Conservation (phyloP, 2,329 filamentous ascomycete genomes). For the Monilinia polystroma region DNA sequence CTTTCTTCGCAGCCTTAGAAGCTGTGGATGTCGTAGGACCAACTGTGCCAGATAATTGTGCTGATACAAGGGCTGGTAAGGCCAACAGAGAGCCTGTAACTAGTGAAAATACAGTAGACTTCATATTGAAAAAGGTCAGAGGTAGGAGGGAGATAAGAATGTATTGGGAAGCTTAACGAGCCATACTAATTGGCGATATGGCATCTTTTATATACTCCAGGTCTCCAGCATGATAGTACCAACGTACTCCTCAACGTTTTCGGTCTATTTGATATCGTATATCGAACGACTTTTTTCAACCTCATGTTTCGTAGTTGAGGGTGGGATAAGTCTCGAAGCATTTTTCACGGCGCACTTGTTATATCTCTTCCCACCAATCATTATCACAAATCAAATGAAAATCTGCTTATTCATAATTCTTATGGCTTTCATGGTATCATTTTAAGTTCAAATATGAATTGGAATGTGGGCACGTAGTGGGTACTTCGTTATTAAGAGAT, state of each 20-base stretch:
- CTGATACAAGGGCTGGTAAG: conserved; percentile 24
- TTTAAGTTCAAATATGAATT: too few relatives aligned
- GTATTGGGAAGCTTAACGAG: not conserved
- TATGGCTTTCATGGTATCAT: too few relatives aligned
- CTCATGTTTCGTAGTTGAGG: not conserved
- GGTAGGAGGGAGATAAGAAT: not conserved
- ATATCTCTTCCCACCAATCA: not conserved
- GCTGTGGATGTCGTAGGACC: conserved; percentile 34
- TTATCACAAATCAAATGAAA: not conserved
- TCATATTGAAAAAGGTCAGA: conserved; percentile 24
- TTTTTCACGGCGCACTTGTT: too few relatives aligned
- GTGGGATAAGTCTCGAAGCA: not conserved
- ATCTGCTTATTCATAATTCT: not conserved
- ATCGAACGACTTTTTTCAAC: not conserved
- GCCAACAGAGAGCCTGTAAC: conserved; percentile 19
- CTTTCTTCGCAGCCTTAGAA: conserved; percentile 32
- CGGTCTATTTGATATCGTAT: conserved; percentile 8
- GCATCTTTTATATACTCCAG: not conserved
- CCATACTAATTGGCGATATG: not conserved
- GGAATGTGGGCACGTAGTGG: too few relatives aligned
- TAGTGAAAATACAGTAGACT: conserved; percentile 23
- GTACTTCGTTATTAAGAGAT: too few relatives aligned
- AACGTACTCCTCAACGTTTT: not conserved
- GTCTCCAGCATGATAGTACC: not conserved
- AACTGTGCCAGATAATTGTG: conserved; percentile 34